Conservation (phyloP, 352 stramenopile species). For the Globisporangium viniferum region DNA sequence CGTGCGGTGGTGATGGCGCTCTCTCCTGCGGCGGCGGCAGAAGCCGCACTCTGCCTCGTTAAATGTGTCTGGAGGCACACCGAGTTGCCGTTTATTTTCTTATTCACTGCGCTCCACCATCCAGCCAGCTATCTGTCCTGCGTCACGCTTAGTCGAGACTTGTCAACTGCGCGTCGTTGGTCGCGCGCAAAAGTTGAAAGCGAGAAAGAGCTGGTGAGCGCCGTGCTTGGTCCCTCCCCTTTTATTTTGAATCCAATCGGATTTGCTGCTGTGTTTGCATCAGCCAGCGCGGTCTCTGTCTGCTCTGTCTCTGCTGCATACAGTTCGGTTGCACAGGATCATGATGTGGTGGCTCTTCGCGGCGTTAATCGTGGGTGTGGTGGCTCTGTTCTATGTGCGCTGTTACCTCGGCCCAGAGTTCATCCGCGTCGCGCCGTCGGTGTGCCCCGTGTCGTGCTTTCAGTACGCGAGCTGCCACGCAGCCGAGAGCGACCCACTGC, state of each 20-base stretch:
- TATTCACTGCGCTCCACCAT: background rate
- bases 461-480: background rate
- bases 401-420: background rate
- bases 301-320: background rate
- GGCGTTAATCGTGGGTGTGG: background rate
- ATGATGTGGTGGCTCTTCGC: slow-evolving; percentile 10
- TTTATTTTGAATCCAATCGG: background rate
- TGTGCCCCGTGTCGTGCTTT: slow-evolving; percentile 1
- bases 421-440: background rate
- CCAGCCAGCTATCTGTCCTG: too few species aligned
- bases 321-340: background rate
- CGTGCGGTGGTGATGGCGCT: background rate
- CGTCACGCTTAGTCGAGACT: background rate
- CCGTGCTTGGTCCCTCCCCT: background rate
- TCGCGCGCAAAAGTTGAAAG: background rate
- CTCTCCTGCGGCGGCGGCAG: background rate
- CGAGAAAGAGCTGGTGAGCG: slow-evolving; percentile 10
- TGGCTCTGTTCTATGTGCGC: slow-evolving; percentile 1
- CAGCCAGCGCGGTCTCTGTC: background rate
- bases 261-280: background rate
- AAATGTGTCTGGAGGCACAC: background rate
- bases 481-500: background rate
- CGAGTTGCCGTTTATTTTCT: background rate
- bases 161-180: background rate
- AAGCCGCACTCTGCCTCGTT: background rate